Conservation (phyloP, 176 grass and related monocot species). For the Rhipidocladum racemiflorum region DNA sequence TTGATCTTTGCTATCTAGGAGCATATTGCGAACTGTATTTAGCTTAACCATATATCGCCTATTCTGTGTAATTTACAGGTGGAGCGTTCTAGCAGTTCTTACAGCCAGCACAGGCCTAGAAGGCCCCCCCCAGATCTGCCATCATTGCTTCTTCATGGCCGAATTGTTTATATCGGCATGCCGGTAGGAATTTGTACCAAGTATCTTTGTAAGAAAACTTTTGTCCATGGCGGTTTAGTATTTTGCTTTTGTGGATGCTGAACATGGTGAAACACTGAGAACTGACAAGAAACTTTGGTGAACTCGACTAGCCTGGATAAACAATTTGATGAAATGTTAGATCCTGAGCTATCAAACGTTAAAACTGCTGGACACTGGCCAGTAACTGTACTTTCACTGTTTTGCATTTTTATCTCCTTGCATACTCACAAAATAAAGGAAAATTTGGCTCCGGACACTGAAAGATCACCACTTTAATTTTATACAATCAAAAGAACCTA, state of each 20-base stretch:
- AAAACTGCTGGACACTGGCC: background rate
- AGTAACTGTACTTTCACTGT: background rate
- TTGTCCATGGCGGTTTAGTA: background rate
- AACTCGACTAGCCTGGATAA: background rate
- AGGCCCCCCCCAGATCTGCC: conserved; percentile 73
- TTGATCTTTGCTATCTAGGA: conserved; percentile 16
- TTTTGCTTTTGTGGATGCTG: conserved; percentile 6
- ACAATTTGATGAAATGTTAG: background rate
- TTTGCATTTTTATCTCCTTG: background rate
- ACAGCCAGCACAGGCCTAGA: conserved; percentile 53
- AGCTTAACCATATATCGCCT: background rate
- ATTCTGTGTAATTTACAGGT: conserved; percentile 36
- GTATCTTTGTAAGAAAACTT: background rate
- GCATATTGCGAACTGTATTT: conserved; percentile 4
- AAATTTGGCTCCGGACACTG: no score
- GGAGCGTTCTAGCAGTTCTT: conserved; percentile 59
- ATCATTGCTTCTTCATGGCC: conserved; percentile 73
- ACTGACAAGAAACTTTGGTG: background rate
- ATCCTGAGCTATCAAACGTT: background rate
- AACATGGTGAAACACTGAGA: conserved; percentile 18
- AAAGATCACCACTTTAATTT: no score
- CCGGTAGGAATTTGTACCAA: conserved; percentile 58
- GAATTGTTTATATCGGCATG: conserved; percentile 81
- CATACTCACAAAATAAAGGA: background rate
- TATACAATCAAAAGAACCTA: no score